These are phyloP conservation scores for Daucus carota DNA, from an alignment of 129 eudicot genomes.

Conservation along the genomic window DH1_v3.0 NC_030386.2:30045001-30045500, in stretches of 20 bases:
- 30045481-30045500: not conserved
- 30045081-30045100: not conserved
- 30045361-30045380: not conserved
- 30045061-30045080: not conserved
- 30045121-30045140: not conserved
- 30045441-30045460: not conserved
- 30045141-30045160: not conserved
- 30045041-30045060: not conserved
- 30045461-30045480: not conserved
- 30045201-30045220: slow-evolving; percentile 3
- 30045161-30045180: not conserved
- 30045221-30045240: slow-evolving; percentile 46
- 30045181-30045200: not conserved
- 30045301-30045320: slow-evolving; percentile 85
- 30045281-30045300: slow-evolving; percentile 68
- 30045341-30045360: not conserved
- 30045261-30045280: slow-evolving; percentile 75
- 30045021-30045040: not conserved
- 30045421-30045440: not conserved
- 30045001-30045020: not conserved
- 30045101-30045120: not conserved
- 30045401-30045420: not conserved
- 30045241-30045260: slow-evolving; percentile 64
- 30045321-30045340: slow-evolving; percentile 28
- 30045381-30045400: not conserved